phyloP scores from a whole-genome alignment of 768 basidiomycete genomes.

The Boletus pseudo-olivaceus region DNA sequence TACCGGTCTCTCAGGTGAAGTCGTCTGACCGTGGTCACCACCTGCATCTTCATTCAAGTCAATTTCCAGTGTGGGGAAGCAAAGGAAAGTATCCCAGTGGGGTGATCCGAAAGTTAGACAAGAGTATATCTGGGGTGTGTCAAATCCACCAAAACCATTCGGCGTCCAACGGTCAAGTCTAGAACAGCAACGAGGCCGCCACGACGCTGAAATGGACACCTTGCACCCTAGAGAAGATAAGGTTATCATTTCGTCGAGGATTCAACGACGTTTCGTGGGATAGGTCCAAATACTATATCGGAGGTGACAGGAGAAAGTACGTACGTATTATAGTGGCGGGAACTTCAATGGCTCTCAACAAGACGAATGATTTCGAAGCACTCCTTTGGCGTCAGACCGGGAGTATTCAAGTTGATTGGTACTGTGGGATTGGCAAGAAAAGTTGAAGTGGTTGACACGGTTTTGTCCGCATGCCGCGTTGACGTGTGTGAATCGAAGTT shows the following conservation, averaged over 20 bases:
- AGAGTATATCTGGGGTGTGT: background rate
- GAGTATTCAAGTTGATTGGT: no score
- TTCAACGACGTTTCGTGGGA: background rate
- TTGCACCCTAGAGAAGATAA: background rate
- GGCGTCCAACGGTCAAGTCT: background rate
- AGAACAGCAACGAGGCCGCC: background rate
- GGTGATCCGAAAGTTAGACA: background rate
- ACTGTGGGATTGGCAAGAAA: no score
- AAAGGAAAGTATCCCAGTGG: background rate
- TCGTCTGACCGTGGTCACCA: constrained; percentile 15
- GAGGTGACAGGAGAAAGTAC: background rate
- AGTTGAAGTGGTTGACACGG: no score
- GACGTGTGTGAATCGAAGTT: no score
- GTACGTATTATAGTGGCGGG: background rate
- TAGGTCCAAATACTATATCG: background rate
- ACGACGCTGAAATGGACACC: background rate
- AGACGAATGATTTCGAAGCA: no score
- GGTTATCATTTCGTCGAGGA: background rate
- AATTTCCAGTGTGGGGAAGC: background rate
- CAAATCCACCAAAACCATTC: background rate
- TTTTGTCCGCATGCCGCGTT: no score
- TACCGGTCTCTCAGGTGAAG: background rate
- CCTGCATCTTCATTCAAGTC: background rate
- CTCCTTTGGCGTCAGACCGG: no score
- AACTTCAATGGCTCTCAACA: no score